Conservation (phyloP, 1,139 yeast species). For the Suhomyces wounanorum region DNA sequence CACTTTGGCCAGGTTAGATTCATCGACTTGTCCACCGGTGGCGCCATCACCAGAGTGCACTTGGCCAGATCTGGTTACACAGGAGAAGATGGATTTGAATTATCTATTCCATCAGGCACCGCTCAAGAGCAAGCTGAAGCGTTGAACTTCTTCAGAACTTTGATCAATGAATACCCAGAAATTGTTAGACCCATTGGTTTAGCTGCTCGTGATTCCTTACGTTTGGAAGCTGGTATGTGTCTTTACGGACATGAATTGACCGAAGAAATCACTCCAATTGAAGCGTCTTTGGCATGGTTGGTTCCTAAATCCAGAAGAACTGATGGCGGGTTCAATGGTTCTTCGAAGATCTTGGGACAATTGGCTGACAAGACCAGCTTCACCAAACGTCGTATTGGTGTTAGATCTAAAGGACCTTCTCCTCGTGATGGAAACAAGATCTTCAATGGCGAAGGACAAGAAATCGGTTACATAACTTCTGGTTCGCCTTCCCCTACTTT, state of each 20-base stretch:
- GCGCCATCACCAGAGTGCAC: slow-evolving; percentile 45
- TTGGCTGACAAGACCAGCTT: slow-evolving; percentile 62
- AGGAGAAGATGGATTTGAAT: slow-evolving; percentile 97
- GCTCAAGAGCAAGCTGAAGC: slow-evolving; percentile 48
- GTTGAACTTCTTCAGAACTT: slow-evolving; percentile 58
- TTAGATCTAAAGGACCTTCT: slow-evolving; percentile 78
- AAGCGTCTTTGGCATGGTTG: slow-evolving; percentile 87
- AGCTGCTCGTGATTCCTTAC: slow-evolving; percentile 93
- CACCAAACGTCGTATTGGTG: slow-evolving; percentile 72
- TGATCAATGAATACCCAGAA: slow-evolving; percentile 57
- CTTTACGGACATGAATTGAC: slow-evolving; percentile 89
- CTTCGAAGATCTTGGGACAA: slow-evolving; percentile 67
- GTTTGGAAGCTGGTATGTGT: slow-evolving; percentile 98
- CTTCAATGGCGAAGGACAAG: slow-evolving; percentile 46
- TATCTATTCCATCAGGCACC: slow-evolving; percentile 67
- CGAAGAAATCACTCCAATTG: slow-evolving; percentile 83
- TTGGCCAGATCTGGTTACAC: slow-evolving; percentile 95
- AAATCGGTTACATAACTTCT: slow-evolving; percentile 78
- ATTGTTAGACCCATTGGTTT: slow-evolving; percentile 85
- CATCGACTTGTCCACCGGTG: slow-evolving; percentile 42
- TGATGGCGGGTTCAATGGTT: slow-evolving; percentile 72
- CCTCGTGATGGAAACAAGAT: slow-evolving; percentile 85
- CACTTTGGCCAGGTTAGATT: slow-evolving; percentile 75
- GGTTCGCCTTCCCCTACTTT: slow-evolving; percentile 90
- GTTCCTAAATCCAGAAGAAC: slow-evolving; percentile 78